Conservation (phyloP, 768 basidiomycete genomes). For the Coprinellus micaceus region DNA sequence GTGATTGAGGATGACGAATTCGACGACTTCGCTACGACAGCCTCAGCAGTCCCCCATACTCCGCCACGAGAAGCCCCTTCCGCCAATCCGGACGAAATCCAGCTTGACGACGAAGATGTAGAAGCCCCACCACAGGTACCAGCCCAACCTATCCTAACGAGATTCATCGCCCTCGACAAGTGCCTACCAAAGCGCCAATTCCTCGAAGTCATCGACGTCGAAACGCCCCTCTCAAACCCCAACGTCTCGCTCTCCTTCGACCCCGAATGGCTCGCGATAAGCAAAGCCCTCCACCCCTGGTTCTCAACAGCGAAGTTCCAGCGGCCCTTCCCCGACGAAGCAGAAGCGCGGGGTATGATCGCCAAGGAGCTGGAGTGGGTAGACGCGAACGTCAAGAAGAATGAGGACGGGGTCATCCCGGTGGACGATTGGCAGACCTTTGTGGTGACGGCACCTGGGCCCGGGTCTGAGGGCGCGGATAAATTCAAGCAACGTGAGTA, state of each 20-base stretch:
- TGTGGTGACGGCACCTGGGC: constrained; percentile 59
- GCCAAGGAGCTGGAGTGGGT: constrained; percentile 67
- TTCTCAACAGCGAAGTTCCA: constrained; percentile 56
- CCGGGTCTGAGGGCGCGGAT: constrained; percentile 30
- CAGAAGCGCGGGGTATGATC: constrained; percentile 51
- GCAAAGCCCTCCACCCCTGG: constrained; percentile 78
- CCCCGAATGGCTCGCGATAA: constrained; percentile 92
- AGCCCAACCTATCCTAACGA: constrained; percentile 43
- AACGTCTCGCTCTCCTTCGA: constrained; percentile 60
- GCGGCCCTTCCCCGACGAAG: constrained; percentile 55
- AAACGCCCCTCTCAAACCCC: constrained; percentile 6
- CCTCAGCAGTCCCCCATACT: neutral
- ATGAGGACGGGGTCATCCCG: constrained; percentile 30
- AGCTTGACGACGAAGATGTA: constrained; percentile 44
- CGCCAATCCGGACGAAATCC: constrained; percentile 51
- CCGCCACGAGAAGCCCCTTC: neutral
- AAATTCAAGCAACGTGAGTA: constrained; percentile 34
- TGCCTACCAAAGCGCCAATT: constrained; percentile 74
- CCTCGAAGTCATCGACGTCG: constrained; percentile 79
- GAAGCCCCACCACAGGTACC: constrained; percentile 23
- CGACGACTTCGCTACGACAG: constrained; percentile 10
- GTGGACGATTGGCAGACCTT: constrained; percentile 66
- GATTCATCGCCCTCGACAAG: constrained; percentile 89
- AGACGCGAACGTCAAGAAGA: constrained; percentile 43
- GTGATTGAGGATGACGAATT: constrained; percentile 40